Evolutionary conservation across 768 basidiomycete species (phyloP).

Genomic region (Tricholoma sp.): DNA sequence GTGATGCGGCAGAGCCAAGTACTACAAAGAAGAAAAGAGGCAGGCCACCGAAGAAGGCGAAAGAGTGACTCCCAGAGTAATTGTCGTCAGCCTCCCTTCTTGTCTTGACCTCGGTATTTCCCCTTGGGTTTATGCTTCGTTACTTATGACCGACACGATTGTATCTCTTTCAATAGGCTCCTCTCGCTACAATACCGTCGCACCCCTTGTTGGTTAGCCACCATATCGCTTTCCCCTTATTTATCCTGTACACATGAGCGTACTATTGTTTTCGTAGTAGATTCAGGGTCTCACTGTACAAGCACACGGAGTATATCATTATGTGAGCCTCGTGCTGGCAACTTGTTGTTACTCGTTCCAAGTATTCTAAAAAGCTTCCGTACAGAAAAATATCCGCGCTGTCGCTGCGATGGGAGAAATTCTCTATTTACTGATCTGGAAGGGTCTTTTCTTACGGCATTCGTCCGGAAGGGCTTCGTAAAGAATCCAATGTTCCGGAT

Average conservation of each 20-base stretch:
- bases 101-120: slow-evolving; percentile 18
- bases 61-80: slow-evolving; percentile 19
- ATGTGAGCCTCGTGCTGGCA: slow-evolving; percentile 19
- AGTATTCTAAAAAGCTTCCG: slow-evolving; percentile 18
- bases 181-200: slow-evolving; percentile 18
- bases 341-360: slow-evolving; percentile 1
- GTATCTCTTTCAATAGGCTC: slow-evolving; percentile 20
- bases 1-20: slow-evolving; percentile 41
- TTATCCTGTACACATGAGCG: slow-evolving; percentile 31
- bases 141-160: slow-evolving; percentile 31
- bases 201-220: slow-evolving; percentile 18
- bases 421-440: slow-evolving; percentile 19
- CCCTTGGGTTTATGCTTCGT: slow-evolving; percentile 13
- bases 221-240: slow-evolving; percentile 22
- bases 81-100: slow-evolving; percentile 9
- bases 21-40: slow-evolving; percentile 65
- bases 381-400: slow-evolving; percentile 22
- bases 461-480: slow-evolving; percentile 9
- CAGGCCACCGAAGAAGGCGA: slow-evolving; percentile 57
- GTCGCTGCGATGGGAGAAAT: slow-evolving; percentile 18
- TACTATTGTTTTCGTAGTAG: slow-evolving; percentile 20
- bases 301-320: slow-evolving; percentile 9
- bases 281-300: slow-evolving; percentile 21
- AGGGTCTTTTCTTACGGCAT: slow-evolving; percentile 11
- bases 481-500: slow-evolving; percentile 8